These are phyloP conservation scores for Nemania serpens DNA, from an alignment of 2,329 filamentous ascomycete genomes.

Conservation along the genomic window DNA sequence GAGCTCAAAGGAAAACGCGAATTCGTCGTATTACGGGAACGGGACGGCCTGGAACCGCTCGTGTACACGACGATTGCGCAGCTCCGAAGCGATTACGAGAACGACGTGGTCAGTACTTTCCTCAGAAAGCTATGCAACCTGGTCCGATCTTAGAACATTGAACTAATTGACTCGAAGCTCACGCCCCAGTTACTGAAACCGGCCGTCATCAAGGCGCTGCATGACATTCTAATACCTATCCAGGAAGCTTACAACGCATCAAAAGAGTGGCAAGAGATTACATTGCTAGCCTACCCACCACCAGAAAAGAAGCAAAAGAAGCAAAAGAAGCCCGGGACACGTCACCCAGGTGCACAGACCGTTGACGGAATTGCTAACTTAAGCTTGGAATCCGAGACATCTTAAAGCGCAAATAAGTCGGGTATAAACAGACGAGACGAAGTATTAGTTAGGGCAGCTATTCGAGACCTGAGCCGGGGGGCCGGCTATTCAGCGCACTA, in stretches of 20 bases:
- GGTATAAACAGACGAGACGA: no score
- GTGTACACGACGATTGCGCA: slow-evolving; percentile 77
- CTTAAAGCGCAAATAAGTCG: not conserved
- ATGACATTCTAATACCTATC: slow-evolving; percentile 77
- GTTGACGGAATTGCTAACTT: slow-evolving; percentile 15
- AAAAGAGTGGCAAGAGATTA: slow-evolving; percentile 79
- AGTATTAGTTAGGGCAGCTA: no score
- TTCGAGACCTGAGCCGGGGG: no score
- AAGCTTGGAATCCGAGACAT: slow-evolving; percentile 12
- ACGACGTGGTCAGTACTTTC: slow-evolving; percentile 67
- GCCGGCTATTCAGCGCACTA: no score
- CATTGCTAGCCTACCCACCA: slow-evolving; percentile 80
- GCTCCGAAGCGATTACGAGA: slow-evolving; percentile 78
- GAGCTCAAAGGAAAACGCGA: slow-evolving; percentile 63
- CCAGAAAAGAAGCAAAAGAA: slow-evolving; percentile 72
- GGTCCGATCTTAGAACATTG: not conserved
- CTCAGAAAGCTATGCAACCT: no score
- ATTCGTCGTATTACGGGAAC: slow-evolving; percentile 70
- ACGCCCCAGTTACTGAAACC: slow-evolving; percentile 87
- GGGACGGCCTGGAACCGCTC: slow-evolving; percentile 71
- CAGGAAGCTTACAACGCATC: slow-evolving; percentile 71
- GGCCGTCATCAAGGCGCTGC: slow-evolving; percentile 76
- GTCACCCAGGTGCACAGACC: slow-evolving; percentile 26
- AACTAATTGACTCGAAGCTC: slow-evolving; percentile 53
- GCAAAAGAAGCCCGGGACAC: slow-evolving; percentile 72